These are phyloP conservation scores for Aspergillus panamensis DNA, from an alignment of 495 filamentous ascomycete species.

Conservation along the genomic window DNA sequence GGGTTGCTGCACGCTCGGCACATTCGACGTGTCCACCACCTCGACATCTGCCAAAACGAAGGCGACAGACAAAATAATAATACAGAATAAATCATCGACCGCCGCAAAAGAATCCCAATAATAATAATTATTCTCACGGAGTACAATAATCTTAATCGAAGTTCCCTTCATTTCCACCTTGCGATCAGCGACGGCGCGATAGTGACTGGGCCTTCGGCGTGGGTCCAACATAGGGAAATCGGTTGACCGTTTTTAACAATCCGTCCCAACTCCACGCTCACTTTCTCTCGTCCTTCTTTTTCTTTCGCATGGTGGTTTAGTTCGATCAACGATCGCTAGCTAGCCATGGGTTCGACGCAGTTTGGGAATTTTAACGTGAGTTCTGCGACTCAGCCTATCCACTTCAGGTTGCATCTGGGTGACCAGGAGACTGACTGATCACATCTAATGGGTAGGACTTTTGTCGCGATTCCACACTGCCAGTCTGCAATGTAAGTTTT, in stretches of 20 bases:
- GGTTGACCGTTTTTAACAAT: slow-evolving; percentile 13
- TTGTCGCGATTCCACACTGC: slow-evolving; percentile 93
- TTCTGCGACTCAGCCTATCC: slow-evolving; percentile 20
- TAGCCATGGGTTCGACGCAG: slow-evolving; percentile 59
- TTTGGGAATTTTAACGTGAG: slow-evolving; percentile 91
- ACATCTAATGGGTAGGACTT: slow-evolving; percentile 60
- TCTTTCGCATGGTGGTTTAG: slow-evolving; percentile 21
- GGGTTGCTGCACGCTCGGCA: slow-evolving; percentile 2
- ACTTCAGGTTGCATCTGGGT: neutral
- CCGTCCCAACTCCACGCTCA: slow-evolving; percentile 8
- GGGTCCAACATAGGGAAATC: slow-evolving; percentile 32
- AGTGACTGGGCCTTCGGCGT: slow-evolving; percentile 25
- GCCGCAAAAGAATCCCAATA: neutral
- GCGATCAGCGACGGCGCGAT: slow-evolving; percentile 32
- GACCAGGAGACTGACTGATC: slow-evolving; percentile 20
- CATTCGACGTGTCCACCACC: slow-evolving; percentile 9
- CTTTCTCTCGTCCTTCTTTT: neutral
- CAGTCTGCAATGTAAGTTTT: slow-evolving; percentile 88
- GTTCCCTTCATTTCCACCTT: slow-evolving; percentile 5
- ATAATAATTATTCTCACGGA: neutral
- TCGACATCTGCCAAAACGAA: neutral
- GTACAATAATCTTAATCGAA: slow-evolving; percentile 11
- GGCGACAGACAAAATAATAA: neutral
- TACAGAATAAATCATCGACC: neutral
- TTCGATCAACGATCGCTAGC: neutral